Conservation (phyloP, 2,329 filamentous ascomycete species). For the Colletotrichum camelliae region DNA sequence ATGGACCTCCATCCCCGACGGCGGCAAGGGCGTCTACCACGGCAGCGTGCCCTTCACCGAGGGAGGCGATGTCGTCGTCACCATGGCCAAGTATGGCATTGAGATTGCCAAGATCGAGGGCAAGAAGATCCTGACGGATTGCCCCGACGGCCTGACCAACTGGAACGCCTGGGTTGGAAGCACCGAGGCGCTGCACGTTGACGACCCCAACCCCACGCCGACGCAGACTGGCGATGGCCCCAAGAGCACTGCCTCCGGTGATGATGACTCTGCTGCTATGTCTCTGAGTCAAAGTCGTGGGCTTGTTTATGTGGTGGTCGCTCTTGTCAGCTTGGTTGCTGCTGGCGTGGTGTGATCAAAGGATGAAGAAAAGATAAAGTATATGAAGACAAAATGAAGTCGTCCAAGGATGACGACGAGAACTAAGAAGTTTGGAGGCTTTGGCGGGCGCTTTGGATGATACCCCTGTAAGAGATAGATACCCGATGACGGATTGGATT, state of each 20-base stretch:
- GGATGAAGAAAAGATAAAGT: background rate
- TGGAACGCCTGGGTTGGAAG: slow-evolving; percentile 24
- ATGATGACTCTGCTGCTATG: background rate
- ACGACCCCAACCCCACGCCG: slow-evolving; percentile 9
- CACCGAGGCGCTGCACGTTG: slow-evolving; percentile 5
- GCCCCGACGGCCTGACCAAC: slow-evolving; percentile 14
- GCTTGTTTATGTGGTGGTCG: background rate
- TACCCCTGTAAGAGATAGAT: background rate
- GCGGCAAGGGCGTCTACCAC: slow-evolving; percentile 34
- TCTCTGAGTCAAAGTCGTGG: background rate
- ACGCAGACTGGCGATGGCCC: slow-evolving; percentile 11
- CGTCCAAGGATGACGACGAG: too few species aligned
- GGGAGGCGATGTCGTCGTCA: slow-evolving; percentile 35
- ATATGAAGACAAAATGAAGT: rapidly evolving
- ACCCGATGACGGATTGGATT: background rate
- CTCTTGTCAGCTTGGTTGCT: background rate
- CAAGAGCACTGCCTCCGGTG: background rate
- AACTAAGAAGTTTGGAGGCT: rapidly evolving
- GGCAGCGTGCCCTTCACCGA: slow-evolving; percentile 30
- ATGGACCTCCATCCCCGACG: background rate
- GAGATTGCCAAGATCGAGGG: slow-evolving; percentile 18
- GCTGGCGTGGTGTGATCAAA: background rate
- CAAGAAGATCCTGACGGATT: background rate
- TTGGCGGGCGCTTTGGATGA: background rate
- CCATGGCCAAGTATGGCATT: slow-evolving; percentile 30